Evolutionary conservation across 208 protist species (phyloP).

Genomic region (Leishmania lainsoni): DNA sequence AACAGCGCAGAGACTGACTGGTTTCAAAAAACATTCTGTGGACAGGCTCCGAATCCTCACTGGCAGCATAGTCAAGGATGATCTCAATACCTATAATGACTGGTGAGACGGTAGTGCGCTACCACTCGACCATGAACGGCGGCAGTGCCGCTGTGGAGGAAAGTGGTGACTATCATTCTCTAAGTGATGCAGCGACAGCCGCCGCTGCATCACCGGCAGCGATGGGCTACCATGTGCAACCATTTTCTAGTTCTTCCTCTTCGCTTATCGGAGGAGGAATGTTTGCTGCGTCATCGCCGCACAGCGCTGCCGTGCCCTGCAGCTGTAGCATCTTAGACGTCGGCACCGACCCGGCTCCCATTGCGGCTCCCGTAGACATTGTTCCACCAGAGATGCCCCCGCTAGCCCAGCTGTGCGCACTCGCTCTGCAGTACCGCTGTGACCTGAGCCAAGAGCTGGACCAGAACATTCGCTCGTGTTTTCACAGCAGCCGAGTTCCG

Average conservation of each 20-base stretch:
- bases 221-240: not conserved
- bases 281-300: not conserved
- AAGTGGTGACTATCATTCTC: not conserved
- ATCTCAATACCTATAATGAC: constrained; percentile 35
- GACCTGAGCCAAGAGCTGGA: constrained; percentile 35
- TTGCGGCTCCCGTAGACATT: constrained; percentile 18
- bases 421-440: constrained; percentile 73
- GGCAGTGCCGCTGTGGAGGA: constrained; percentile 10
- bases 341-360: constrained; percentile 12
- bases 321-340: constrained; percentile 28
- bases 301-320: constrained; percentile 23
- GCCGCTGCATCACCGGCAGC: not conserved
- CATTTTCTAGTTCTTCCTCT: not conserved
- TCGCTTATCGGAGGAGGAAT: not conserved
- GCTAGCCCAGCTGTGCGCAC: constrained; percentile 52
- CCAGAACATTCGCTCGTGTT: constrained; percentile 42
- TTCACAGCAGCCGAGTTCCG: constrained; percentile 80
- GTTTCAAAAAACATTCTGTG: not conserved
- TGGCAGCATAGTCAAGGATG: constrained; percentile 3
- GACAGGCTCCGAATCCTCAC: not conserved
- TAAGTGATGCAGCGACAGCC: not conserved
- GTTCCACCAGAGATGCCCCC: constrained; percentile 49
- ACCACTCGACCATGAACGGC: constrained; percentile 5
- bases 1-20: not conserved
- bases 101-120: constrained; percentile 32